Evolutionary conservation across 2,329 filamentous ascomycete genomes (phyloP), one percentile per base, ranked within the genome.

Genomic region (Pseudopyrenochaeta lycopersici): DNA sequence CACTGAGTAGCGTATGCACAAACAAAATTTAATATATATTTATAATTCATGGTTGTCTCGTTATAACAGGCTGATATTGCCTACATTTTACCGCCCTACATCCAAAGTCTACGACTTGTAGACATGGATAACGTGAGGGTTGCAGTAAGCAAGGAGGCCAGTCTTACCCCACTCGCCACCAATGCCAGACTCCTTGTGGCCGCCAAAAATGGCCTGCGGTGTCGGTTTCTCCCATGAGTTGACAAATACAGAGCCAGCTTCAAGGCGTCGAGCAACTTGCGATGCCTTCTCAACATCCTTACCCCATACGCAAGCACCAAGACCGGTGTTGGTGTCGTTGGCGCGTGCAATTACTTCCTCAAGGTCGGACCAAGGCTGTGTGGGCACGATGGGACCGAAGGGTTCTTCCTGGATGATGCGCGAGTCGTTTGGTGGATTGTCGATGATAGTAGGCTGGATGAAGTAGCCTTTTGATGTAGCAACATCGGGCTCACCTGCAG

Each of bases 171-270:
- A 80, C 75, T 96, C 91, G 51, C 90, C 86, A 39, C 91, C 91
- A 52, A 92, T 90, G 57, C 91, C 91, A 21, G 81, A 86, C 78
- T 92, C 85, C 78, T 93, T 94, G 81, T 85, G 91, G 0, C 92
- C 91, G 48, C 89, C 88, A 63, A 93, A 93, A 62, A 77, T 71
- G 4, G 80, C 81, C 60, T 78, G 72, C 0, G 81, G 78, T 3
- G 76, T 79, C 0, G 77, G 75, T 67, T 80, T 79, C 67, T 81
- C 77, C 54, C 72, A 81, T 17, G 76, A 79, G 71, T 87, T 87
- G 50, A 86, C 76, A 70, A 81, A 86, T 15, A 86, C 81, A 27
- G 74, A 84, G 1, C 84, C 84, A n/a, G 83, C 80, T 64, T 83
- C 75, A 14, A 87, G 67, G 21, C 75, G 69, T 35, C 73, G 70